Conservation (phyloP, 805 yeast species). For the Teunomyces lycoperdinae region DNA sequence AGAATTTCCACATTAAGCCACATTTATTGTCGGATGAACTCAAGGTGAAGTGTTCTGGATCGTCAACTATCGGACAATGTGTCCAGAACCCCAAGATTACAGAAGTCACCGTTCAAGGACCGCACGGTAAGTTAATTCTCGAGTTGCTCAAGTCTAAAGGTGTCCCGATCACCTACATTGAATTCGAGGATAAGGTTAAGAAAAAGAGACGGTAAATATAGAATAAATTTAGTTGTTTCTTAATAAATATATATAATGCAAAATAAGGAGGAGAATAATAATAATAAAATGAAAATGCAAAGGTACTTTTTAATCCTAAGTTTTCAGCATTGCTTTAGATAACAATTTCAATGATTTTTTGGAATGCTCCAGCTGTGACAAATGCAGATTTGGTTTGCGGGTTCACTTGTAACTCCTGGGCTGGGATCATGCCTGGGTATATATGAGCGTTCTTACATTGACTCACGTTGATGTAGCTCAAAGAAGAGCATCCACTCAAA, state of each 20-base stretch:
- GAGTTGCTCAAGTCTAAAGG: slow-evolving; percentile 61
- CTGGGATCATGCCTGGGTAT: slow-evolving; percentile 59
- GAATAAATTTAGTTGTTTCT: neutral
- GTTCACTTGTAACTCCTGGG: slow-evolving; percentile 49
- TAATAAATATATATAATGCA: slow-evolving; percentile 2
- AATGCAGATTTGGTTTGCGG: slow-evolving; percentile 56
- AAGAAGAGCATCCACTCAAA: slow-evolving; percentile 51
- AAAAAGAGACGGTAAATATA: slow-evolving; percentile 36
- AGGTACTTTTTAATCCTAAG: too few species aligned
- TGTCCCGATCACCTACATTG: slow-evolving; percentile 62
- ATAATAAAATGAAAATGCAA: slow-evolving; percentile 6
- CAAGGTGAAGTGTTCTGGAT: slow-evolving; percentile 82
- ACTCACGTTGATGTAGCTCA: slow-evolving; percentile 56
- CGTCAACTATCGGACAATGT: slow-evolving; percentile 69
- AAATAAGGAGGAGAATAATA: neutral
- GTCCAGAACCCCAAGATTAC: slow-evolving; percentile 50
- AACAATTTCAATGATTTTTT: slow-evolving; percentile 56
- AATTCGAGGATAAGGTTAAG: slow-evolving; percentile 59
- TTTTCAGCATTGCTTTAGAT: slow-evolving; percentile 22
- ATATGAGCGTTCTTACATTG: slow-evolving; percentile 71
- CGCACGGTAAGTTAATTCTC: slow-evolving; percentile 65
- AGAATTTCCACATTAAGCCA: slow-evolving; percentile 62
- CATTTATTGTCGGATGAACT: slow-evolving; percentile 65
- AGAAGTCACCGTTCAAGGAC: slow-evolving; percentile 89
- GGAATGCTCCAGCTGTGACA: slow-evolving; percentile 52